Evolutionary conservation across 2,329 filamentous ascomycete species (phyloP), one percentile per base, ranked within the genome.

Genomic region (Ophiostoma sp.): DNA sequence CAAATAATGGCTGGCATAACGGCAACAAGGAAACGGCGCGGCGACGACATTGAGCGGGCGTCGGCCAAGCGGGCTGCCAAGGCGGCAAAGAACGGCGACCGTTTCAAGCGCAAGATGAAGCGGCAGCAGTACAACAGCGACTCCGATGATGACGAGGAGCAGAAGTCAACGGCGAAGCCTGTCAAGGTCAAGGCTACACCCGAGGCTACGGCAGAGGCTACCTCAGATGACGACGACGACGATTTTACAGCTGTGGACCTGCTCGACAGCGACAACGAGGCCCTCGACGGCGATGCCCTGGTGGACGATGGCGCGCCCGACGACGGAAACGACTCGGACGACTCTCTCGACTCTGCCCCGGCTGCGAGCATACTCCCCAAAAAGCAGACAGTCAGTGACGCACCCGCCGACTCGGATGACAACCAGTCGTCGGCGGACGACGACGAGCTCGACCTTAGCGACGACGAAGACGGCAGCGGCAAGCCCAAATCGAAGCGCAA

Each of bases 401-500:
- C 71, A 36, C 72, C 69, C 8, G 76, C 78, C 58, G 74, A 74
- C 2, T 76, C 77, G 55, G 75, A 74, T 42, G 76, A 75, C 0
- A 76, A 76, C 60, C 38, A 42, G 16, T 42, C 38, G 42, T 74
- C 73, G 55, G 76, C 74, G 14, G 77, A 76, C 38, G 76, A 74
- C 1, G 79, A 80, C 5, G 77, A 79, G 12, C 78, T 41, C 7
- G 67, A 66, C 65, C 42, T 41, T 9, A 49, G 45, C 62, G 63
- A 45, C 14, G 36, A 36, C 38, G 63, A 27, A 27, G 27, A 41
- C 60, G 8, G 8, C 7, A 12, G 14, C n/a, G 36, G 8, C 40
- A 14, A 44, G n/a, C 67, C 38, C 27, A 75, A 75, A 49, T 90
- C 87, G 75, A 98, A 98, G 80, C 89, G 93, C 76, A 96, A 97